phyloP scores from a whole-genome alignment of 805 yeast species.

The Metschnikowia gruessii region DNA sequence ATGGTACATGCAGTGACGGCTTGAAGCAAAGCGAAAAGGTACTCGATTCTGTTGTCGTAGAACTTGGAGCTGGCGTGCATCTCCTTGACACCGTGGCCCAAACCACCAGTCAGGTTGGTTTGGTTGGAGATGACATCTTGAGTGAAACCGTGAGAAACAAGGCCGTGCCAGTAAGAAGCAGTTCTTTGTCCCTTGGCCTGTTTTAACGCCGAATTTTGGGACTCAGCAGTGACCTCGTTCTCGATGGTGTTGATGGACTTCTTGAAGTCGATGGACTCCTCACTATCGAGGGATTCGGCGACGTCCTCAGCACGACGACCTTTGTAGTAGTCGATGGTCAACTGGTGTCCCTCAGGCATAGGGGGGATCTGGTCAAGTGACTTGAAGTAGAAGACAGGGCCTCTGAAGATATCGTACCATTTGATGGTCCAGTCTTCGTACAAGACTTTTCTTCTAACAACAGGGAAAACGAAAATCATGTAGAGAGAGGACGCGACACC shows the following conservation, averaged over 20 bases:
- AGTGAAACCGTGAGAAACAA: constrained; percentile 43
- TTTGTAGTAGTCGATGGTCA: constrained; percentile 61
- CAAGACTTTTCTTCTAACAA: constrained; percentile 56
- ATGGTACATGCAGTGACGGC: constrained; percentile 72
- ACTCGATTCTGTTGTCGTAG: constrained; percentile 70
- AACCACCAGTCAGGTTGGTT: constrained; percentile 31
- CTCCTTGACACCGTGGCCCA: constrained; percentile 45
- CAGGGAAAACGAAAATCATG: constrained; percentile 56
- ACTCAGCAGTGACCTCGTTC: constrained; percentile 12
- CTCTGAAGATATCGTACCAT: constrained; percentile 53
- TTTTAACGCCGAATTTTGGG: neutral
- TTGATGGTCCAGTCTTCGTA: constrained; percentile 64
- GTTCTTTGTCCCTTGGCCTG: constrained; percentile 31
- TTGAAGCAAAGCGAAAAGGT: constrained; percentile 63
- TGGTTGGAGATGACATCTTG: constrained; percentile 60
- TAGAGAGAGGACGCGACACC: constrained; percentile 53
- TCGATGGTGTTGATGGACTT: constrained; percentile 11
- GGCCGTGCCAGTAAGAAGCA: constrained; percentile 34
- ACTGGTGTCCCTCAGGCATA: constrained; percentile 53
- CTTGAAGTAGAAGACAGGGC: constrained; percentile 55
- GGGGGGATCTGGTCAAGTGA: constrained; percentile 62
- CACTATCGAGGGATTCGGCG: constrained; percentile 17
- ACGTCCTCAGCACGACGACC: constrained; percentile 46
- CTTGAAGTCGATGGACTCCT: constrained; percentile 16
- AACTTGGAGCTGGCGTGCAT: constrained; percentile 60